Evolutionary conservation across 805 yeast species (phyloP), one percentile per base, ranked within the genome.

Genomic region (Teunomyces pallodes): DNA sequence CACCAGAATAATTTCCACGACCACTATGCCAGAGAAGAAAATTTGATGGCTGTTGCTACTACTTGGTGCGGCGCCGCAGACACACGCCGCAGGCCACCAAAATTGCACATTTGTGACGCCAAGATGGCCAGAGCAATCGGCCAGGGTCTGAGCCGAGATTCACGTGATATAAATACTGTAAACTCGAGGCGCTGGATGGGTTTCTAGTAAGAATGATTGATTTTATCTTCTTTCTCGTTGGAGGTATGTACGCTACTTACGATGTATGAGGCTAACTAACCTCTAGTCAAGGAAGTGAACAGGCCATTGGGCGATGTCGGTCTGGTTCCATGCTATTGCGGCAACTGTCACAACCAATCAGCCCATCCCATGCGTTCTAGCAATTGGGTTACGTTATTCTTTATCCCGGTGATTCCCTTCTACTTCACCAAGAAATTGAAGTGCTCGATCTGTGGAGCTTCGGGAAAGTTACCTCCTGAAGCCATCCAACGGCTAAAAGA

Each of bases 1-100:
- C 94, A 88, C 96, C 95, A 86, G 84, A 87, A 86, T 95, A 88
- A 86, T 87, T 88, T 95, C 95, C 88, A 88, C 92, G 87, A 87
- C 95, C 94, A 84, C 94, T 87, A 91, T 90, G 94, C 95, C 90
- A 87, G 77, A 79, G 84, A 76, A 79, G 36, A 29, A 36, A 9
- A 9, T 6, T 2, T 13, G 14, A 32, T 13, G 14, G 4, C 6
- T 13, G 33, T 2, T 7, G 14, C 35, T 9, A 4, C 17, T 16
- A 3, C 3, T 20, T 20, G 24, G 5, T 20, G 6, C 24, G 4
- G 24, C 24, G 20, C 20, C 1, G 20, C 20, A 17, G 20, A 4
- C 5, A 17, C 4, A 4, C 20, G 6, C 17, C 17, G 17, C 17
- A 17, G 17, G 1, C 17, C 1, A 3, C 17, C 17, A 17, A 17